A percentile compares a stretch with the other conserved stretches of the same genome.
Conservation (phyloP, 306 rosid species). For the Citrullus colocynthis region DNA sequence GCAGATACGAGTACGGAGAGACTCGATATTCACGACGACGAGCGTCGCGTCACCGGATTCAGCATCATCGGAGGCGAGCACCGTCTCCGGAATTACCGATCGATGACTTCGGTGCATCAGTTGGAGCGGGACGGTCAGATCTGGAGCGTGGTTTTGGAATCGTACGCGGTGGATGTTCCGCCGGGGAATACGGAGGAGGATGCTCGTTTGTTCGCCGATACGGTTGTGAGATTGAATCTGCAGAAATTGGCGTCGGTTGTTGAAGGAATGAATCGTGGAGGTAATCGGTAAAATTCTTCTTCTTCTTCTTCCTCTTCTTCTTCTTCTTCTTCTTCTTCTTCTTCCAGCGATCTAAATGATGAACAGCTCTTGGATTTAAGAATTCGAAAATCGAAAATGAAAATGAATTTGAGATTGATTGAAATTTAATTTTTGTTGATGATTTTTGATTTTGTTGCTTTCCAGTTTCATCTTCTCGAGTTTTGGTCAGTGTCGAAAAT, state of each 20-base stretch:
- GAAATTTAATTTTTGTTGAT: neutral
- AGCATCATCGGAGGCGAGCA: constrained; percentile 7
- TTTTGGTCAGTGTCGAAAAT: neutral
- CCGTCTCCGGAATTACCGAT: constrained; percentile 8
- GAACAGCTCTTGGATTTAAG: neutral
- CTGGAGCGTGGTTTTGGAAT: constrained; percentile 6
- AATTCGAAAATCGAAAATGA: neutral
- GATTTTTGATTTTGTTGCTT: neutral
- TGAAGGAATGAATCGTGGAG: neutral
- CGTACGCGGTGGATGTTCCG: constrained; percentile 9
- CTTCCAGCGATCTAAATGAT: neutral
- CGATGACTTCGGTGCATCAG: constrained; percentile 1
- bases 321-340: too few relatives aligned
- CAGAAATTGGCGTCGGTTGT: neutral
- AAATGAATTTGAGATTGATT: neutral
- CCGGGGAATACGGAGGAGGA: constrained; percentile 2
- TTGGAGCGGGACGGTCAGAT: neutral
- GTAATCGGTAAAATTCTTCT: neutral
- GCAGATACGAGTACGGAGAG: constrained; percentile 5
- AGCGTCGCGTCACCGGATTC: neutral
- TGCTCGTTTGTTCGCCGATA: neutral
- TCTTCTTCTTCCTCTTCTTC: too few relatives aligned
- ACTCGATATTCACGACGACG: constrained; percentile 4
- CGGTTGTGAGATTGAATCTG: constrained; percentile 8
- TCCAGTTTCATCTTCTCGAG: neutral